These are phyloP conservation scores for Salicornia ramosissima DNA, from an alignment of 148 eudicot genomes.

Conservation along the genomic window DNA sequence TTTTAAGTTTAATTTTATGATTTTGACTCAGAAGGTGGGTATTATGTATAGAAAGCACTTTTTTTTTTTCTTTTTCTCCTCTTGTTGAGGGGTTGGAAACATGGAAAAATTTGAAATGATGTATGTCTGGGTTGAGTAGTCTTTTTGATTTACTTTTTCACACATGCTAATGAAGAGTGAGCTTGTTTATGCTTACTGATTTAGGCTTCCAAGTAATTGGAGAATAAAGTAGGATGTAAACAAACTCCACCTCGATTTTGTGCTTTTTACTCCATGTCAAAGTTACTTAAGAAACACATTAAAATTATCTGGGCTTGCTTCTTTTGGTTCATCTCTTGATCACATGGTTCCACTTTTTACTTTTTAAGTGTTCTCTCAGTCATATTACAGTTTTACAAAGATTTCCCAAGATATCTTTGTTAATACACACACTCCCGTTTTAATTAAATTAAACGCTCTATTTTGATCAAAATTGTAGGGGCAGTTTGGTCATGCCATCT, in stretches of 20 bases:
- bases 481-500: too few relatives aligned
- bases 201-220: neutral
- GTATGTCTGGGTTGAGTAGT: conserved; percentile 14
- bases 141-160: neutral
- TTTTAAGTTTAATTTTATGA: conserved; percentile 15
- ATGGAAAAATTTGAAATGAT: conserved; percentile 4
- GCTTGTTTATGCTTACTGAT: neutral
- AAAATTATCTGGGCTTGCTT: too few relatives aligned
- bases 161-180: conserved; percentile 7
- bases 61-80: neutral
- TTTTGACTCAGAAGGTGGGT: conserved; percentile 26
- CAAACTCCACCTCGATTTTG: conserved; percentile 4
- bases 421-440: too few relatives aligned
- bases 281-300: too few relatives aligned
- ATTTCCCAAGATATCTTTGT: too few relatives aligned
- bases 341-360: too few relatives aligned
- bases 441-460: too few relatives aligned
- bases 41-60: conserved; percentile 30
- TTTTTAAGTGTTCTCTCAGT: too few relatives aligned
- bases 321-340: too few relatives aligned
- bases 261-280: too few relatives aligned
- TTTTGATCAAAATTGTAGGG: too few relatives aligned
- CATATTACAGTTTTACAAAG: too few relatives aligned
- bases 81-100: neutral
- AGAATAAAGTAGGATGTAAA: conserved; percentile 1